Conservation (phyloP, 78 protist species). For the Pigoraptor vietnamica region DNA sequence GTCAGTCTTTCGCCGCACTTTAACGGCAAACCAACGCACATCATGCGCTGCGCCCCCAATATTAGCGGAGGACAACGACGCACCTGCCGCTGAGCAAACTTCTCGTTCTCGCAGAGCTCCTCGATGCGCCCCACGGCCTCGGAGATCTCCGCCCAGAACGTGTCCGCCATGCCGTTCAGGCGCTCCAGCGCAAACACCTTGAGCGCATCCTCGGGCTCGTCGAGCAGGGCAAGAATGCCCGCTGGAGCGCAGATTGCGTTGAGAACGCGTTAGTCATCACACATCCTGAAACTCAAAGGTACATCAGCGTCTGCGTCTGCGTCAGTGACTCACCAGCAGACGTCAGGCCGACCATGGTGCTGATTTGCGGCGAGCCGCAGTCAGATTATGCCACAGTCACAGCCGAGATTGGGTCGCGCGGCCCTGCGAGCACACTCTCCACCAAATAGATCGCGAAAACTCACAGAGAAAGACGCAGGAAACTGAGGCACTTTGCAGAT, state of each 20-base stretch:
- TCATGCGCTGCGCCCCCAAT: too few relatives aligned
- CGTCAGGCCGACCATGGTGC: neutral
- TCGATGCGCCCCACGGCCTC: slow-evolving; percentile 62
- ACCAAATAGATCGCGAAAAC: neutral
- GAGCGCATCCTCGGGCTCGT: slow-evolving; percentile 13
- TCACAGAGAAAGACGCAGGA: neutral
- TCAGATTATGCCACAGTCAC: too few relatives aligned
- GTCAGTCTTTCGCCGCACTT: neutral
- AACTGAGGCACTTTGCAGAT: neutral
- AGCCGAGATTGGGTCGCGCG: neutral
- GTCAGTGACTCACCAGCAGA: neutral
- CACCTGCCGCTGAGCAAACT: slow-evolving; percentile 43
- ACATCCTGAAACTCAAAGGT: neutral
- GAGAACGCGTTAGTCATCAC: neutral
- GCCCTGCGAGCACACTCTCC: neutral
- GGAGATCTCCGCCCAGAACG: slow-evolving; percentile 87
- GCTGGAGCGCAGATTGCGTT: neutral
- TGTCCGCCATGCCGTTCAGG: slow-evolving; percentile 61
- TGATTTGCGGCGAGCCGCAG: too few relatives aligned
- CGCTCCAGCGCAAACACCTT: slow-evolving; percentile 41
- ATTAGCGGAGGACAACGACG: too few relatives aligned
- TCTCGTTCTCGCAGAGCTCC: slow-evolving; percentile 46
- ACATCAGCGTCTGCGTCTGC: neutral
- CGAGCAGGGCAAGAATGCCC: slow-evolving; percentile 35
- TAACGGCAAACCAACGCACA: neutral